Percentiles rank a stretch among this genome's conserved stretches.
Conservation (phyloP, 208 protist genomes). For the Trichomonas vaginalis region DNA sequence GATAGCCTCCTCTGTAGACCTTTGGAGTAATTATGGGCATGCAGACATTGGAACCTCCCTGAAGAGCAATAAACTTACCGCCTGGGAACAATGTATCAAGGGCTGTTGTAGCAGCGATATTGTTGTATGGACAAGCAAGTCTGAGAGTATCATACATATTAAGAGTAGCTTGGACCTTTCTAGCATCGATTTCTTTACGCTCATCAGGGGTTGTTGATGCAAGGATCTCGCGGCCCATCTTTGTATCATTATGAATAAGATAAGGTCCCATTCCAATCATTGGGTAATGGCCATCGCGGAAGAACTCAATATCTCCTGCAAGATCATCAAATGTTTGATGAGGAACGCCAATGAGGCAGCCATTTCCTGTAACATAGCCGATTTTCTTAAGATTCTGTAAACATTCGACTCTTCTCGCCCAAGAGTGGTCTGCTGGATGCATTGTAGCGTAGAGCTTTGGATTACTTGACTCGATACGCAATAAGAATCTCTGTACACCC, state of each 20-base stretch:
- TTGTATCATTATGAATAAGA: conserved; percentile 27
- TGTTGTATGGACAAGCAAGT: conserved; percentile 28
- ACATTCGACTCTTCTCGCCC: conserved; percentile 25
- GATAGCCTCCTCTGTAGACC: conserved; percentile 39
- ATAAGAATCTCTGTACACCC: conserved; percentile 37
- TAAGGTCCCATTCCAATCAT: conserved; percentile 49
- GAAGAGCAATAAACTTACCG: background rate
- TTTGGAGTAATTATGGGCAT: conserved; percentile 47
- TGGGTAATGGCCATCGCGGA: conserved; percentile 32
- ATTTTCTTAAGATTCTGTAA: conserved; percentile 31
- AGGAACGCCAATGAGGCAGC: conserved; percentile 43
- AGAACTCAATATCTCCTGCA: conserved; percentile 38
- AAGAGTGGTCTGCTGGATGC: conserved; percentile 41
- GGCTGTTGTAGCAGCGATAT: conserved; percentile 45
- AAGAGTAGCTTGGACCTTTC: conserved; percentile 14
- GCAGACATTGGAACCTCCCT: conserved; percentile 34
- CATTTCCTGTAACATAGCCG: conserved; percentile 39
- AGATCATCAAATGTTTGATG: conserved; percentile 39
- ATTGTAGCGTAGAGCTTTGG: conserved; percentile 38
- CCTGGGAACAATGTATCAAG: conserved; percentile 27
- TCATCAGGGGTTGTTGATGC: conserved; percentile 29
- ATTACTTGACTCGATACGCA: conserved; percentile 45
- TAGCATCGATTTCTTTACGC: conserved; percentile 19
- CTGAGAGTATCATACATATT: conserved; percentile 34
- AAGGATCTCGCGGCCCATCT: background rate